Base-by-base conservation (phyloP, 2,329 filamentous ascomycete genomes). In the Pseudogymnoascus sp. region DNA sequence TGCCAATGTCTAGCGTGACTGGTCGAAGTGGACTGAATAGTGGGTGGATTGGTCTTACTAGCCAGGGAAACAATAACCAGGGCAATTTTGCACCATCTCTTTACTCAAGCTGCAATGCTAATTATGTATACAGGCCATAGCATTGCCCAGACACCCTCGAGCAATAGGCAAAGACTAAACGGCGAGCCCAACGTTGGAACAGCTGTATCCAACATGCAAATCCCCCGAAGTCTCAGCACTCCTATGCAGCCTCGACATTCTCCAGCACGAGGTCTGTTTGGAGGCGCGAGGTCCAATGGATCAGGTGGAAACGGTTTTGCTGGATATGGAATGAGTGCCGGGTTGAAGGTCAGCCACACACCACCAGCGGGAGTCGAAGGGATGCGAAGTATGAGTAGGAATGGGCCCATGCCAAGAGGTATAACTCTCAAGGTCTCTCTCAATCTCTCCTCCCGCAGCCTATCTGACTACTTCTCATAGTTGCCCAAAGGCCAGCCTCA, bases 301-400 rank as follows among this genome's bases (percentile, higher is more conserved):
- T 60, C 59, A 17, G 64, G 64, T 42, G 33, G 60, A 26, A 64
- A 64, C 61, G 69, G 70, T 1, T 70, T 74, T 35, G 65, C 68
- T 36, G 71, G 71, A 7, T 74, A 74, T 63, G 73, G 73, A 19
- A 70, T 74, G 70, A 74, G 72, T 62, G 72, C 73, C 42, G 72
- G 72, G 50, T 63, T 74, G 17, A 74, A 73, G 67, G 70, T 72
- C 23, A 73, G 73, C 61, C 70, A 73, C 59, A 68, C 70, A 59
- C 44, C 63, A 28, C 65, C 65, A 4, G 5, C 19, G 28, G 28
- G 50, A 33, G 50, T 57, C 11, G 50, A 57, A 2, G 50, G 28
- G 2, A 57, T 57, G 26, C 50, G 50, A 15, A 57, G 50, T 57
- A 15, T 57, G 17, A 57, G 50, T 13, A 33, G 50, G 50, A 57